Conservation (phyloP, 495 filamentous ascomycete species). For the Aspergillus bridgeri region DNA sequence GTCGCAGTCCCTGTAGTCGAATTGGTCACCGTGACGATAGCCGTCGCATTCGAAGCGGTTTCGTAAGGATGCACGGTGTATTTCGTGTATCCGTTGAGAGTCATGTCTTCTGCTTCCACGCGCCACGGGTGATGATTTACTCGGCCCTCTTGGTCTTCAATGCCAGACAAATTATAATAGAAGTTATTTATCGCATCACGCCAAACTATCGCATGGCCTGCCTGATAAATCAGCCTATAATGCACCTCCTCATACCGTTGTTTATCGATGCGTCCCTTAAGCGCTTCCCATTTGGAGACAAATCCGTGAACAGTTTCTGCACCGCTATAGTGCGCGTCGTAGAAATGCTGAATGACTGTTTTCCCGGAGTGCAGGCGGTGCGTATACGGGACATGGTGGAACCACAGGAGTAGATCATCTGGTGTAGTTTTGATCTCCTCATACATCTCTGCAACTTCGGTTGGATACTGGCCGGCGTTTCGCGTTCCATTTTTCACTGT, state of each 20-base stretch:
- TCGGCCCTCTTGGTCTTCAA: slow-evolving; percentile 51
- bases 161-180: slow-evolving; percentile 57
- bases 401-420: slow-evolving; percentile 69
- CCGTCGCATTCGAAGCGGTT: slow-evolving; percentile 46
- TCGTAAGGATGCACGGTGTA: slow-evolving; percentile 53
- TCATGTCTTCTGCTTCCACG: slow-evolving; percentile 64
- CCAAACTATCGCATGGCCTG: slow-evolving; percentile 68
- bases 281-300: slow-evolving; percentile 47
- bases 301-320: slow-evolving; percentile 59
- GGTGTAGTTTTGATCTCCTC: slow-evolving; percentile 63
- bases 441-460: slow-evolving; percentile 52
- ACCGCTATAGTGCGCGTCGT: slow-evolving; percentile 66
- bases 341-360: slow-evolving; percentile 75
- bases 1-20: slow-evolving; percentile 47
- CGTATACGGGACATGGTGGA: slow-evolving; percentile 71
- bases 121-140: slow-evolving; percentile 58
- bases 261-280: slow-evolving; percentile 55
- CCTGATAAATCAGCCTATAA: slow-evolving; percentile 58
- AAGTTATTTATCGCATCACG: slow-evolving; percentile 61
- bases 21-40: slow-evolving; percentile 49
- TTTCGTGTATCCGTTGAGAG: slow-evolving; percentile 49
- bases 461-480: slow-evolving; percentile 62
- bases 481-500: slow-evolving; percentile 65
- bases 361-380: slow-evolving; percentile 60
- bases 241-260: slow-evolving; percentile 57